Percentiles rank a stretch among this genome's conserved stretches.
phyloP scores from a whole-genome alignment of 2,329 filamentous ascomycete species.

The Arthrinium puccinioides region DNA sequence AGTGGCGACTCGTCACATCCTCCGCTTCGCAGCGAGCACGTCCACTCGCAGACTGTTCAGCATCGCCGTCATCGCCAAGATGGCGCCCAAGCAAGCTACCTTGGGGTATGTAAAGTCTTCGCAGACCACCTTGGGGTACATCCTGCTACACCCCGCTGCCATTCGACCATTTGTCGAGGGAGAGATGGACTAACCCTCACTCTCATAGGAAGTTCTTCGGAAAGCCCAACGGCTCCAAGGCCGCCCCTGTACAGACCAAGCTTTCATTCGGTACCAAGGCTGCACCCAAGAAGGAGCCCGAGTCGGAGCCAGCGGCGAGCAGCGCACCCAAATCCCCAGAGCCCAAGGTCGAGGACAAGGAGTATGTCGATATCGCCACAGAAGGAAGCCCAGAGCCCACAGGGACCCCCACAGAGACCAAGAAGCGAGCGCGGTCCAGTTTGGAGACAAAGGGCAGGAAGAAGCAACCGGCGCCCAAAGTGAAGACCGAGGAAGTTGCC shows the following conservation, averaged over 20 bases:
- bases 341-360: conserved; percentile 13
- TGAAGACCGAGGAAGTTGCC: conserved; percentile 19
- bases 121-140: conserved; percentile 25
- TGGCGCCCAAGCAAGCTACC: conserved; percentile 25
- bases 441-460: conserved; percentile 15
- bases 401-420: conserved; percentile 29
- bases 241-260: conserved; percentile 67
- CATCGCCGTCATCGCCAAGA: conserved; percentile 9
- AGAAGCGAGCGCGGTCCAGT: conserved; percentile 33
- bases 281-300: conserved; percentile 25
- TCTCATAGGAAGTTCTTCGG: conserved; percentile 75
- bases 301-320: conserved; percentile 13
- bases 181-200: not conserved
- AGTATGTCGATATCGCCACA: conserved; percentile 29
- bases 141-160: conserved; percentile 5
- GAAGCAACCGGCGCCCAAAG: conserved; percentile 18
- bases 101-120: conserved; percentile 27
- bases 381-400: too few relatives aligned
- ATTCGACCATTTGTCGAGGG: conserved; percentile 4
- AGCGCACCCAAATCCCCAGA: conserved; percentile 10
- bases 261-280: conserved; percentile 64
- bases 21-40: conserved; percentile 16
- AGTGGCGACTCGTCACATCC: conserved; percentile 16
- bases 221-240: conserved; percentile 50
- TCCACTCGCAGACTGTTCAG: conserved; percentile 12